phyloP scores from a whole-genome alignment of 352 stramenopile genomes.

The Pilasporangium apinafurcum region DNA sequence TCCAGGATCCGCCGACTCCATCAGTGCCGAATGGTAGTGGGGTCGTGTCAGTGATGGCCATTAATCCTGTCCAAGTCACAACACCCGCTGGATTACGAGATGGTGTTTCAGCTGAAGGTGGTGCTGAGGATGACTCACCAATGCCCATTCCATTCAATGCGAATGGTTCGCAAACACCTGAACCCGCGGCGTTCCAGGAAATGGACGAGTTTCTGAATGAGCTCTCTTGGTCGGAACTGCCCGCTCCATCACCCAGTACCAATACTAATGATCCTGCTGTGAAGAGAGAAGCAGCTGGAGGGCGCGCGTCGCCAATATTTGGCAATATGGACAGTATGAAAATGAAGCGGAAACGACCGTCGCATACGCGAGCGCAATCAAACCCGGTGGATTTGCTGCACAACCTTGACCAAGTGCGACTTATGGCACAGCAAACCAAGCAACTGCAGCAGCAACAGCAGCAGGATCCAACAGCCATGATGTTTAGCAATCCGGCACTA shows the following conservation, averaged over 20 bases:
- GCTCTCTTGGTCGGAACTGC: slow-evolving; percentile 26
- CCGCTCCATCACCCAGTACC: not conserved
- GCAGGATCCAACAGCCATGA: slow-evolving; percentile 2
- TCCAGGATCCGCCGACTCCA: slow-evolving; percentile 9
- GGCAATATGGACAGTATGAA: slow-evolving; percentile 62
- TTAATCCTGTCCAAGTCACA: slow-evolving; percentile 19
- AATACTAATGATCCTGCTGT: slow-evolving; percentile 1
- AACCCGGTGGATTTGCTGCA: slow-evolving; percentile 74
- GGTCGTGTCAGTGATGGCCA: too few relatives aligned
- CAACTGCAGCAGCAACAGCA: slow-evolving; percentile 34
- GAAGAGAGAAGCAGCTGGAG: slow-evolving; percentile 3
- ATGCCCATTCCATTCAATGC: slow-evolving; percentile 1
- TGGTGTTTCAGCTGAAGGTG: slow-evolving; percentile 18
- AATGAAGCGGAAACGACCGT: slow-evolving; percentile 74
- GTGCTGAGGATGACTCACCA: slow-evolving; percentile 30
- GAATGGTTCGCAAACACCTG: not conserved
- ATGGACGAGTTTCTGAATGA: not conserved
- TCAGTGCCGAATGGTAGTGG: too few relatives aligned
- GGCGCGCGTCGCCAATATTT: slow-evolving; percentile 29
- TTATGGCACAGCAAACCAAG: slow-evolving; percentile 56
- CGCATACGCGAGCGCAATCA: slow-evolving; percentile 62
- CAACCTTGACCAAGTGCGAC: slow-evolving; percentile 69
- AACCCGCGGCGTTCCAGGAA: too few relatives aligned
- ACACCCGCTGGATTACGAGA: slow-evolving; percentile 9
- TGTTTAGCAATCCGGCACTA: slow-evolving; percentile 20